A percentile compares a stretch with the other conserved stretches of the same genome.
Evolutionary conservation across 1,284 basidiomycete species (phyloP).

Genomic region (Fistulina hepatica): DNA sequence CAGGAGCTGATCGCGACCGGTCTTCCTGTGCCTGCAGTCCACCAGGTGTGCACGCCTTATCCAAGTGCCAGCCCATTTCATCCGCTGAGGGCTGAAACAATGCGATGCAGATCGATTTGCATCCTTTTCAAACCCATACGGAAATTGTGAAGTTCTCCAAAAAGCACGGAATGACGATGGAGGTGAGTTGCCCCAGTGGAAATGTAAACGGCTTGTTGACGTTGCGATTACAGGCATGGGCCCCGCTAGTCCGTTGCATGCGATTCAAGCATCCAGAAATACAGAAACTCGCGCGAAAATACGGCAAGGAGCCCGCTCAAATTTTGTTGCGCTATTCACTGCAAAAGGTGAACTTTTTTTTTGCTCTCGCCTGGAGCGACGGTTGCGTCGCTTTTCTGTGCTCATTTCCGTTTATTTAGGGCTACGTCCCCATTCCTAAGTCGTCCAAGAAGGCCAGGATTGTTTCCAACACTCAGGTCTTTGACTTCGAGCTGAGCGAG

Average conservation of each 20-base stretch:
- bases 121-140: conserved; percentile 62
- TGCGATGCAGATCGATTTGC: conserved; percentile 41
- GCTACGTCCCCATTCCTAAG: conserved; percentile 49
- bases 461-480: conserved; percentile 45
- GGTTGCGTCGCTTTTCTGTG: background rate
- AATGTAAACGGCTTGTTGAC: conserved; percentile 4
- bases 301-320: conserved; percentile 53
- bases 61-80: conserved; percentile 1
- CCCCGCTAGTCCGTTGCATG: conserved; percentile 38
- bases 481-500: conserved; percentile 45
- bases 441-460: conserved; percentile 45
- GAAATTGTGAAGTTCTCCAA: conserved; percentile 55
- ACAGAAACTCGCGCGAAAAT: conserved; percentile 33
- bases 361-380: background rate
- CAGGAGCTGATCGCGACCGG: conserved; percentile 44
- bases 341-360: conserved; percentile 49
- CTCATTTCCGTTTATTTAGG: conserved; percentile 1
- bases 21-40: conserved; percentile 45
- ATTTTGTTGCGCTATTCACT: conserved; percentile 66
- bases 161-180: conserved; percentile 47
- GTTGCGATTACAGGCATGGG: conserved; percentile 35
- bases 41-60: conserved; percentile 40
- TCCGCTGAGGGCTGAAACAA: conserved; percentile 4
- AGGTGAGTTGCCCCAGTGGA: conserved; percentile 33
- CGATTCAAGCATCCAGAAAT: conserved; percentile 41